Evolutionary conservation across 225 moss, liverwort and hornwort species (phyloP).

Genomic region (Anthoceros angustus): DNA sequence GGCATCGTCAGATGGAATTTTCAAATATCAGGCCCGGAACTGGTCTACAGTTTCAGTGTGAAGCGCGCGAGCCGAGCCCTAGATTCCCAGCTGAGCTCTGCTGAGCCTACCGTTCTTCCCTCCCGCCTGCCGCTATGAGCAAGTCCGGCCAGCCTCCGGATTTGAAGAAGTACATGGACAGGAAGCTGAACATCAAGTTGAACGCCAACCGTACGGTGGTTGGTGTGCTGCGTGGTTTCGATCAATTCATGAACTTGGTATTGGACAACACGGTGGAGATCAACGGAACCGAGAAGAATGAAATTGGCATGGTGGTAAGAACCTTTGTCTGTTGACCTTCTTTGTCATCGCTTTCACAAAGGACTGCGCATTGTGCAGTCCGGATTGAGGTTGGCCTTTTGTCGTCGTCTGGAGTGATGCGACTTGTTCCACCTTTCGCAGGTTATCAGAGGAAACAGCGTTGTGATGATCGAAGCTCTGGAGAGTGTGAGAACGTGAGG

Average conservation of each 20-base stretch:
- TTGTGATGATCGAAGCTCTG: slow-evolving; percentile 94
- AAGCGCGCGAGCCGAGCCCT: no score
- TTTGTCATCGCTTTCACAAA: background rate
- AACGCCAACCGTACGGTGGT: slow-evolving; percentile 87
- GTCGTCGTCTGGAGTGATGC: slow-evolving; percentile 6
- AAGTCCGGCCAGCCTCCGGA: slow-evolving; percentile 98
- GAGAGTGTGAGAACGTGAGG: slow-evolving; percentile 43
- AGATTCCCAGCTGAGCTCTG: no score
- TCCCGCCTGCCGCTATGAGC: slow-evolving; percentile 50
- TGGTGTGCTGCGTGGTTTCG: slow-evolving; percentile 86
- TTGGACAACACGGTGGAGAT: slow-evolving; percentile 93
- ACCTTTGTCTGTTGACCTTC: background rate
- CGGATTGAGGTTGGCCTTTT: background rate
- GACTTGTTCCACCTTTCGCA: slow-evolving; percentile 16
- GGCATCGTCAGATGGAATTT: no score
- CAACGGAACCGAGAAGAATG: slow-evolving; percentile 70
- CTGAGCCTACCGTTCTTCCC: background rate
- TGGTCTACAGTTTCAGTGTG: no score
- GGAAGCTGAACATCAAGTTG: slow-evolving; percentile 88
- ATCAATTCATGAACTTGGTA: slow-evolving; percentile 99
- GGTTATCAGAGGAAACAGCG: slow-evolving; percentile 95
- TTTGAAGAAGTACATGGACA: slow-evolving; percentile 99
- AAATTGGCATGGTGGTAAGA: slow-evolving; percentile 96
- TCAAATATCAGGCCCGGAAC: no score
- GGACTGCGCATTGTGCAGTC: background rate